These are phyloP conservation scores for Apostasia shenzhenica DNA, from an alignment of 106 monocot species.

Conservation along the genomic window DNA sequence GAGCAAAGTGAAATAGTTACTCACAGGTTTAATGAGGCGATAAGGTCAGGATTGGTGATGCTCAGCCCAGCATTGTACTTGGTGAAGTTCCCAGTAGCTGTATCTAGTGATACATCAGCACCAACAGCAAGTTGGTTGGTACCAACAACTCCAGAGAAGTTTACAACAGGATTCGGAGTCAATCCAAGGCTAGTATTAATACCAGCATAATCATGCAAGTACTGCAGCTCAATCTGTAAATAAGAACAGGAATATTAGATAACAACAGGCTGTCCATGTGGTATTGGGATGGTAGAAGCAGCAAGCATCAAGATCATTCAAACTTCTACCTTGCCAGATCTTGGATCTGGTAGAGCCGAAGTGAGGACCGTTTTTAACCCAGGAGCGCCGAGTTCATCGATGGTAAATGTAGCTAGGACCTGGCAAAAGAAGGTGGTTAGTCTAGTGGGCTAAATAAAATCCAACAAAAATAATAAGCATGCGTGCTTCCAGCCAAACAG, in stretches of 20 bases:
- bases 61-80: conserved; percentile 31
- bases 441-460: not conserved
- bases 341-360: conserved; percentile 21
- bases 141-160: conserved; percentile 46
- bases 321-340: conserved; percentile 9
- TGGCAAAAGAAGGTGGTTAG: not conserved
- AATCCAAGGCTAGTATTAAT: conserved; percentile 32
- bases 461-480: not conserved
- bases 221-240: conserved; percentile 39
- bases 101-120: conserved; percentile 48
- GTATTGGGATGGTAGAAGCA: too few relatives aligned
- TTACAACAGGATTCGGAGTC: conserved; percentile 42
- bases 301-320: not conserved
- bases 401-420: conserved; percentile 29
- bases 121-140: conserved; percentile 26
- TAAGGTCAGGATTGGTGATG: conserved; percentile 31
- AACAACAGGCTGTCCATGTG: too few relatives aligned
- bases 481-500: not conserved
- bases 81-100: conserved; percentile 27
- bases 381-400: conserved; percentile 35
- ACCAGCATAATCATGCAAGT: conserved; percentile 38
- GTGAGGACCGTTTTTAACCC: conserved; percentile 39
- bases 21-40: conserved; percentile 45
- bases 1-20: conserved; percentile 2
- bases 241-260: not conserved